Evolutionary conservation across 768 basidiomycete genomes (phyloP), one percentile per base, ranked within the genome.

Genomic region (Exsudoporus frostii): DNA sequence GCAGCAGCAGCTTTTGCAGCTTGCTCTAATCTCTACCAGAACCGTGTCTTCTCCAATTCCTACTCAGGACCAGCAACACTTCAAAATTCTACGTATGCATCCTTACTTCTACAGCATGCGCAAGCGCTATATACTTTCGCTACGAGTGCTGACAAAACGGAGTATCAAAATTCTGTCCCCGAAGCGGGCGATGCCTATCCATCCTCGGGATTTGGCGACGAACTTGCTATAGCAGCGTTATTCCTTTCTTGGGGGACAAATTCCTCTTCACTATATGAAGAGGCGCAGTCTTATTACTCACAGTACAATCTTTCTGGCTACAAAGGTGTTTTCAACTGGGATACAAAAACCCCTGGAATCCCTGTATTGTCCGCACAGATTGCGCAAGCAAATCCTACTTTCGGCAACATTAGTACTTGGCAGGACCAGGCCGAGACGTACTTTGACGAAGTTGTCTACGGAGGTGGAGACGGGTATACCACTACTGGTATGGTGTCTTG

Each of bases 1-100:
- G 82, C 88, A 6, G 83, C 94, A 2, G 88, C 91, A 2, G 93
- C 95, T 15, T 94, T 97, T 65, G 80, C 94, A 13, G 82, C 93
- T 0, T 92, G 90, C 61, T 87, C 94, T 2, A 80, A 82, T 53
- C 78, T 98, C 27, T 98, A 97, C 63, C 77, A 83, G 55, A 78
- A 78, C 60, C 77, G 74, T 55, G 62, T 76, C 33, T 80, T 90
- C 62, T 77, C 79, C 40, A 74, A 75, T 33, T 71, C 78, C 5
- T 80, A 78, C 54, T 75, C 82, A 1, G 69, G 81, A 2, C 82
- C 86, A 15, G 85, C 88, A 1, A 81, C 84, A 1, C 75, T 96
- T 25, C 75, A 77, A 46, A 89, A 97, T 63, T 71, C 81, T 1
- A 79, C 84, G 2, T 97, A 96, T 63, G 82, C 90, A 1, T 66